Evolutionary conservation across 495 filamentous ascomycete species (phyloP), one percentile per base, ranked within the genome.

Genomic region (Letharia lupina): DNA sequence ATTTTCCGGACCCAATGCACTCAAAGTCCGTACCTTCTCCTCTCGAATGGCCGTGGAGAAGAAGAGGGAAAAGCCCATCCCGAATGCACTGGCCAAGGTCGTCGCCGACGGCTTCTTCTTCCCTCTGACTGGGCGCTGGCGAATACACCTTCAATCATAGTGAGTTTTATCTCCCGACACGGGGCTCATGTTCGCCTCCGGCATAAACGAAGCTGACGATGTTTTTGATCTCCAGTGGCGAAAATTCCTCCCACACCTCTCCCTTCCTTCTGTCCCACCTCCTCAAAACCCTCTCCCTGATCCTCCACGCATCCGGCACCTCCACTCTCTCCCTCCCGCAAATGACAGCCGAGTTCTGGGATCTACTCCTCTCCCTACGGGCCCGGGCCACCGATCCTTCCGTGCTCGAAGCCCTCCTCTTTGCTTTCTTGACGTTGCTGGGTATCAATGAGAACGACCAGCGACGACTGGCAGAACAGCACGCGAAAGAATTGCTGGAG

Each of bases 1-100:
- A 20, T 75, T 86, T 31, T 85, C 90, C 1, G 92, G 93, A 0
- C 91, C 93, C 0, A 86, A 90, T 67, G 84, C 86, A 8, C 84
- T 97, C 45, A 96, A 96, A 78, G 84, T 96, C 61, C 85, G 88
- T 62, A 90, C 85, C 23, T 91, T 91, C 76, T 89, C 86, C 39
- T 85, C 84, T 0, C 83, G 89, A 28, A 86, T 91, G 78, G 84
- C 83, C 56, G 84, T 87, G 28, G 84, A 89, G 72, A 83, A 82
- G 65, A 85, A 86, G 44, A 84, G 87, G 15, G 74, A 80, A 39
- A 87, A 86, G 67, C 81, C 85, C 1, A 87, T 87, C 37, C 79
- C 87, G 11, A 96, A 93, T 71, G 85, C 86, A 28, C 83, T 96
- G 2, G 86, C 92, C 42, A 83, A 84, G 35, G 79, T 96, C 42